Evolutionary conservation across 164 flowering plant species (phyloP), one percentile per base, ranked within the genome.

Genomic region (Macadamia integrifolia): DNA sequence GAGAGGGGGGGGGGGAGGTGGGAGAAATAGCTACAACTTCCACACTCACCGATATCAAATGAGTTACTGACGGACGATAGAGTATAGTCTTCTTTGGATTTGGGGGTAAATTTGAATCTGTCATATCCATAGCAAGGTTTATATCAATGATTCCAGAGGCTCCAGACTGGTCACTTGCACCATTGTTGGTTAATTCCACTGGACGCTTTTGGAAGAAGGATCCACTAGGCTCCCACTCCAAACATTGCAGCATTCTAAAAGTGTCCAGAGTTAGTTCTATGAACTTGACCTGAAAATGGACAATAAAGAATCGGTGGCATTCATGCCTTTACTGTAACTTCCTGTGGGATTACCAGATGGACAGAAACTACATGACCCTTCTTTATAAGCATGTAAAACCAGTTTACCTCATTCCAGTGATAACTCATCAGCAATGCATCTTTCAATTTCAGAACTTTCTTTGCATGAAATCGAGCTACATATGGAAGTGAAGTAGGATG

Each of bases 171-270:
- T 88, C 93, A 66, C 71, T 77, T 43, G 58, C 50, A 40, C 91
- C 96, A 83, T 90, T 87, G 69, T 83, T 84, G 61, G 62, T 75
- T 63, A 85, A 60, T 78, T 86, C 86, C 68, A 75, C 79, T 28
- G 80, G 80, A 62, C 65, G 87, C 77, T 82, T 85, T 65, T 88
- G 86, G 76, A 81, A 87, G 75, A 89, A 88, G 28, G 92, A 76
- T 71, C 89, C 98, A 79, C 88, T 85, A 9, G 97, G 98, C 70
- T 95, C 98, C 99, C 99, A 92, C 79, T 95, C 99, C 76, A 95
- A 76, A 80, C 93, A 90, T 77, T 92, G 99, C 66, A 92, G 75
- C 99, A 95, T 95, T 78, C 99, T 87, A 69, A 80, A 89, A 50
- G 90, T 83, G 78, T 95, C 98, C 71, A 95, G 64, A 7, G 98